Evolutionary conservation across 306 rosid genomes (phyloP), one percentile per base, ranked within the genome.

Genomic region (Vicia sativa): DNA sequence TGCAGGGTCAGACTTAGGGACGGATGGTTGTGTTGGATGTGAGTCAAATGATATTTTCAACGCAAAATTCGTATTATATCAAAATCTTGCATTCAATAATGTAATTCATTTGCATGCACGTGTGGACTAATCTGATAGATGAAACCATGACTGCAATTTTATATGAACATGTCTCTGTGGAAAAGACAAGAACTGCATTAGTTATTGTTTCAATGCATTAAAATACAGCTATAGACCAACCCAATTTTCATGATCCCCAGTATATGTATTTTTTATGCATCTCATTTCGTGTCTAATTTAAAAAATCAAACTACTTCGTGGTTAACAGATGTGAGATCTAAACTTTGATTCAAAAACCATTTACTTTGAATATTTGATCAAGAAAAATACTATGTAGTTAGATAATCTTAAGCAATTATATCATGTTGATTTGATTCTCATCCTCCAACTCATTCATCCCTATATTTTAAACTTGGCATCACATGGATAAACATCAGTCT

Each of bases 401-500:
- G n/a, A n/a, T n/a, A n/a, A n/a, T n/a, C n/a, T n/a, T n/a, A n/a
- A n/a, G 14, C 46, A 29, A 42, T 59, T 19, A 62, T 39, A 65
- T 62, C 13, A 41, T 59, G 31, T 19, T 52, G 65, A 66, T n/a
- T 35, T 50, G 18, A 57, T 31, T 60, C 35, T 12, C n/a, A 18
- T 21, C 64, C 26, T 68, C 44, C 62, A 45, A 64, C 57, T 74
- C 63, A 68, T 48, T 74, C 63, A 68, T 48, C n/a, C 35, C 4
- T 37, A 5, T 31, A 67, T 26, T 43, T 54, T 54, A 39, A 50
- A 60, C 23, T 45, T 66, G 11, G 12, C 7, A 50, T 67, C 67
- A 73, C 75, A 55, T 29, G 72, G 67, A 16, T 7, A 66, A 44
- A 37, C 31, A 44, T 18, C 42, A 41, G 13, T 14, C 28, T 25